These are phyloP conservation scores for Cladosporium phlei DNA, from an alignment of 2,329 filamentous ascomycete species.

Conservation along the genomic window DNA sequence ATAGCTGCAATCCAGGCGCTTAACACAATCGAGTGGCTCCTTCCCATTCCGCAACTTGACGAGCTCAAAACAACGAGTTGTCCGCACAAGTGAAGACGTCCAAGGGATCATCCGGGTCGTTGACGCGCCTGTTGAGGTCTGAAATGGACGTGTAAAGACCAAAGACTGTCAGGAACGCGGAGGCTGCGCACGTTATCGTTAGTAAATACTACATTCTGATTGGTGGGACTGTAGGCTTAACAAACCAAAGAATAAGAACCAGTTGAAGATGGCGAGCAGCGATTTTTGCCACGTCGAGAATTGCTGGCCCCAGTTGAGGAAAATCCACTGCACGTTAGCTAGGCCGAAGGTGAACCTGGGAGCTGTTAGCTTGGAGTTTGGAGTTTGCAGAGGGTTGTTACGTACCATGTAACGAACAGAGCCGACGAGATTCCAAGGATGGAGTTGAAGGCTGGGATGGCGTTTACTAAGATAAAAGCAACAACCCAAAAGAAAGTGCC, in stretches of 20 bases:
- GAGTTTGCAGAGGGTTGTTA: no score
- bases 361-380: background rate
- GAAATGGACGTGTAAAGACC: conserved; percentile 7
- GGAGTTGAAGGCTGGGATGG: conserved; percentile 7
- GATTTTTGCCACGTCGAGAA: conserved; percentile 7
- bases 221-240: no score
- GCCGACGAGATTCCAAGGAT: conserved; percentile 2
- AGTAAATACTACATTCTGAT: background rate
- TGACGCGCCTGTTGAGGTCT: background rate
- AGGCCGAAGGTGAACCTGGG: conserved; percentile 8
- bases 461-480: conserved; percentile 3
- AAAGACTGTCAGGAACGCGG: background rate
- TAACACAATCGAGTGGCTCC: no score
- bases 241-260: conserved; percentile 6
- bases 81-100: conserved; percentile 6
- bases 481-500: conserved; percentile 3
- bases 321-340: conserved; percentile 6
- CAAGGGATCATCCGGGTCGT: conserved; percentile 5
- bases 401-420: conserved; percentile 1
- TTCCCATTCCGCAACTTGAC: no score
- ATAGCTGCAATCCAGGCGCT: no score
- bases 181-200: no score
- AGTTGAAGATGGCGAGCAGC: conserved; percentile 6
- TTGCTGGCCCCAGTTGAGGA: conserved; percentile 10
- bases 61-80: conserved; percentile 3